Evolutionary conservation across 805 yeast species (phyloP).

Genomic region (Metschnikowia orientalis): DNA sequence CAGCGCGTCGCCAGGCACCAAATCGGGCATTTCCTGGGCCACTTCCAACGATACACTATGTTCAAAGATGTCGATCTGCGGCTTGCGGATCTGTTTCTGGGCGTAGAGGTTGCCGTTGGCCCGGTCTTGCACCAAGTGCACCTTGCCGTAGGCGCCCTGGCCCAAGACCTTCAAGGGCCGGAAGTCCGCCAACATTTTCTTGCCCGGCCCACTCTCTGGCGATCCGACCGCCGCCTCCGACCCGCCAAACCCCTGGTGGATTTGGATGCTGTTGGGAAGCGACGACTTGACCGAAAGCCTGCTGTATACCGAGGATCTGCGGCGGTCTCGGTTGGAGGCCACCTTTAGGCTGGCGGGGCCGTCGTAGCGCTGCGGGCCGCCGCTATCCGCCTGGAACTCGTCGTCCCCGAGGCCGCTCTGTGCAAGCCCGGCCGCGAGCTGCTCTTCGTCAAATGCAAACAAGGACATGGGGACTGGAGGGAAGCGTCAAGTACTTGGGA

Average conservation of each 20-base stretch:
- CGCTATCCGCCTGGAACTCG: conserved; percentile 1
- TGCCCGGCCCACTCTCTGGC: conserved; percentile 8
- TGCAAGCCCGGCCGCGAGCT: conserved; percentile 12
- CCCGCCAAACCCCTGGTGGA: conserved; percentile 15
- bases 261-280: conserved; percentile 12
- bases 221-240: not conserved
- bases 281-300: conserved; percentile 18
- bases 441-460: conserved; percentile 19
- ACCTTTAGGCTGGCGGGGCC: conserved; percentile 4
- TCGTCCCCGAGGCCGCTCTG: conserved; percentile 8
- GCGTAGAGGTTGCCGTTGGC: conserved; percentile 39
- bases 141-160: conserved; percentile 43
- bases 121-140: conserved; percentile 35
- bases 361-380: not conserved
- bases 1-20: conserved; percentile 8
- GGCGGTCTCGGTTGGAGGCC: conserved; percentile 4
- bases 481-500: no score
- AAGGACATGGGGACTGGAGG: conserved; percentile 10
- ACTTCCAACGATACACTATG: conserved; percentile 22
- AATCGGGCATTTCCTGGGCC: conserved; percentile 18
- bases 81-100: conserved; percentile 40
- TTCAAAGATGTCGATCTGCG: conserved; percentile 16
- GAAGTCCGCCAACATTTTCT: conserved; percentile 34
- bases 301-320: conserved; percentile 18
- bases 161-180: conserved; percentile 42